Percentiles rank a stretch among this genome's conserved stretches.
phyloP scores from a whole-genome alignment of 257 asterid species.

The Apocynum venetum region DNA sequence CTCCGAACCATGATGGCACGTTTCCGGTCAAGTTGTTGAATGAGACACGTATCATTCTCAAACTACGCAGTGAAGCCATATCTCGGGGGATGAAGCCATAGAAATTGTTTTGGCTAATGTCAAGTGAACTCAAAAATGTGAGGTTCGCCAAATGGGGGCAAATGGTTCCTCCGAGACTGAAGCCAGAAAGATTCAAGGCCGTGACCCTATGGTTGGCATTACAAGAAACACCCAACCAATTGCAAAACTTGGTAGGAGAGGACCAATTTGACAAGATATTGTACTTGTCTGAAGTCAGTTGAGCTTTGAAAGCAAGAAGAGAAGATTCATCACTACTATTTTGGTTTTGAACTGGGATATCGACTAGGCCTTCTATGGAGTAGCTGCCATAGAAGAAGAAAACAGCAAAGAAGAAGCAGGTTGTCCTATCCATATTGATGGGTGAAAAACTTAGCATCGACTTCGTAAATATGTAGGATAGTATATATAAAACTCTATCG shows the following conservation, averaged over 20 bases:
- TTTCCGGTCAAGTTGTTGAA: not conserved
- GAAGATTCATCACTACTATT: constrained; percentile 23
- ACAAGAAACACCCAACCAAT: constrained; percentile 44
- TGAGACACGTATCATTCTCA: no score
- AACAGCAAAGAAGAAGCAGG: not conserved
- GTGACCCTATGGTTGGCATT: constrained; percentile 19
- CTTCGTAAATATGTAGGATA: no score
- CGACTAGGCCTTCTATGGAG: no score
- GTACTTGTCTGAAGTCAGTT: constrained; percentile 19
- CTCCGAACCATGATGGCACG: constrained; percentile 41
- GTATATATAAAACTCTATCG: no score
- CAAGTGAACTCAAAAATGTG: constrained; percentile 16
- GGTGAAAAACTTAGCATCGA: no score
- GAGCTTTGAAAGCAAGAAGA: constrained; percentile 30
- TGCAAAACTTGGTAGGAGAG: constrained; percentile 12
- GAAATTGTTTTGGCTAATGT: constrained; percentile 29
- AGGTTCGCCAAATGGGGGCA: constrained; percentile 24
- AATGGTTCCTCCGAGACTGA: constrained; percentile 16
- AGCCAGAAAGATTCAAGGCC: constrained; percentile 24
- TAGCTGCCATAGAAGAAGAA: not conserved
- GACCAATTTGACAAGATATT: constrained; percentile 27
- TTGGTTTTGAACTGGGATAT: not conserved
- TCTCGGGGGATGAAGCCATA: constrained; percentile 29
- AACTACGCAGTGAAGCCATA: constrained; percentile 6
- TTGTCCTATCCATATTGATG: no score